Base-by-base conservation (phyloP, 1,139 yeast species). In the Kodamaea anthophila region DNA sequence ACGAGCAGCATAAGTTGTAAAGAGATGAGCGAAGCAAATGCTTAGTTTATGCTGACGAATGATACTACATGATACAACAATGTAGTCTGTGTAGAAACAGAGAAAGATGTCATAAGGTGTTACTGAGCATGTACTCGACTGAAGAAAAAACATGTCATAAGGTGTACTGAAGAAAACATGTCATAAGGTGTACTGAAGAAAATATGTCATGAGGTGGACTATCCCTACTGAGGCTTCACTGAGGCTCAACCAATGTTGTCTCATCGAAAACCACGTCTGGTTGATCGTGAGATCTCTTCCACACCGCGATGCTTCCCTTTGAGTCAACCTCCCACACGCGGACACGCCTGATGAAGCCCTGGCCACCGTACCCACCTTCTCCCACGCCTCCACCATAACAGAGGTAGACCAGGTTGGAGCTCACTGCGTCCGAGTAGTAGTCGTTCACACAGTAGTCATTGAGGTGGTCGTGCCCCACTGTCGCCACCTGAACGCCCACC, bases 331-430 rank as follows among this genome's bases (percentile, higher is more conserved):
- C 87, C 50, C 67, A 88, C 1, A 78, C 47, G 31, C 97, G 64
- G 32, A 85, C 47, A 35, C 96, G 66, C 44, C 98, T 71, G 9
- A 80, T 62, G 29, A 81, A 84, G 0, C 86, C 88, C 47, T 87
- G 84, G 0, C 96, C 96, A 5, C 80, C 95, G 48, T 87, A 87
- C 0, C 96, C 97, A 24, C 96, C 97, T 57, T 84, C 93, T 4
- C 97, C 98, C 2, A 71, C 66, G 0, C 81, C 95, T 23, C 98
- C 98, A 4, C 95, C 97, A 47, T 84, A 86, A 47, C 98, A 91
- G 22, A 88, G 60, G 94, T 94, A 85, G 15, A 84, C 57, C 26
- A 68, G 65, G 26, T 67, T 60, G 18, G 60, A 51, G 6, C 40
- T 39, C 12, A 40, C 47, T 12, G 48, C 39, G 30, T 44, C 34